Conservation (phyloP, 345 rosid species). For the Camelina laxa region DNA sequence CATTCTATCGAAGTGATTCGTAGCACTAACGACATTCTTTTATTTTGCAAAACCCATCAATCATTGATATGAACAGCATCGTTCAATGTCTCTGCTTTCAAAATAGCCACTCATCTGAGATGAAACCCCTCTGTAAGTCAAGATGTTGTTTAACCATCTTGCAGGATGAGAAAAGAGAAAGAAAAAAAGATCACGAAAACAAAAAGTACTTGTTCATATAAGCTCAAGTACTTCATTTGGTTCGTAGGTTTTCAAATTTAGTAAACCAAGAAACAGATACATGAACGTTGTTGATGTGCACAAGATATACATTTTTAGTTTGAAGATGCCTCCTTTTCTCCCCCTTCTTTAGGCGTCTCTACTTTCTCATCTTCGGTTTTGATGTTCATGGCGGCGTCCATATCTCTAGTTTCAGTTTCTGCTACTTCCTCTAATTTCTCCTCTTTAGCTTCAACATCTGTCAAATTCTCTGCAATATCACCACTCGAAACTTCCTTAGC, state of each 20-base stretch:
- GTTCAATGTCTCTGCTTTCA: too few species aligned
- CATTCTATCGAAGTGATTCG: too few species aligned
- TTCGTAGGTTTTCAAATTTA: neutral
- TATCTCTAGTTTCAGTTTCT: conserved; percentile 26
- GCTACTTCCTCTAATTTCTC: conserved; percentile 42
- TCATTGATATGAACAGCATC: too few species aligned
- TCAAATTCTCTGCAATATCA: conserved; percentile 19
- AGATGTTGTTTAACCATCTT: neutral
- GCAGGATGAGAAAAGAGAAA: neutral
- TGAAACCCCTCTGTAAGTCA: too few species aligned
- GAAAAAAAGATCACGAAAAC: neutral
- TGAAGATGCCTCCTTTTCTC: conserved; percentile 19
- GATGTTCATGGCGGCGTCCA: conserved; percentile 13
- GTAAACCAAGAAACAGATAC: conserved; percentile 15
- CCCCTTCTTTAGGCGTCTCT: conserved; percentile 24
- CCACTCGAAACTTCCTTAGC: conserved; percentile 30
- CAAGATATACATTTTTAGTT: conserved; percentile 10
- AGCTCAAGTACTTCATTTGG: conserved; percentile 11
- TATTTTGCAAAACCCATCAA: too few species aligned
- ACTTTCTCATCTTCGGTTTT: conserved; percentile 33
- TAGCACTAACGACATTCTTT: too few species aligned
- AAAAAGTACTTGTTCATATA: neutral
- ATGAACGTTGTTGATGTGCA: conserved; percentile 12
- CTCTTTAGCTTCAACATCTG: conserved; percentile 37
- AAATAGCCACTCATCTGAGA: too few species aligned